Conservation (phyloP, 139 green algal genomes). For the Closterium sp. region DNA sequence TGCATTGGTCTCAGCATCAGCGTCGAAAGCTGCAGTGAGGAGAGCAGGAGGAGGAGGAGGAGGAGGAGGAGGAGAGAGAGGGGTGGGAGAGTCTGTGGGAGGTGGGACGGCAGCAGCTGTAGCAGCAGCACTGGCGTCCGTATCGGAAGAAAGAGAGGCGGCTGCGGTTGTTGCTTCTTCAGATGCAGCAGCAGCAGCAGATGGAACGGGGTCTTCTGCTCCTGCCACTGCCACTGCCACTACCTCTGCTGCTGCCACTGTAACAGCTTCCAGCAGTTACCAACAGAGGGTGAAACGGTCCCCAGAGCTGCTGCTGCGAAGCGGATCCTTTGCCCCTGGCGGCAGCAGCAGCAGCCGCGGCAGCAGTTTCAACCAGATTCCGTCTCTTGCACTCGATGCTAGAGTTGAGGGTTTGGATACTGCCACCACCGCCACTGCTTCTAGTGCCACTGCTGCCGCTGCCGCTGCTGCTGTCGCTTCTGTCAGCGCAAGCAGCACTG, state of each 20-base stretch:
- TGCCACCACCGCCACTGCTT: neutral
- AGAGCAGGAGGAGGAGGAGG: neutral
- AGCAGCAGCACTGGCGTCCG: neutral
- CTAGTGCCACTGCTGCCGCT: neutral
- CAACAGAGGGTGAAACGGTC: neutral
- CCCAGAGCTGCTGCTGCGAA: neutral
- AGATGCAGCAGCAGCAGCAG: no score
- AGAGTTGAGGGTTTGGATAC: neutral
- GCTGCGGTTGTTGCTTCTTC: neutral
- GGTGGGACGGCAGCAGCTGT: neutral
- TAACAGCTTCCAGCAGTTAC: neutral
- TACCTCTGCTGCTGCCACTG: neutral
- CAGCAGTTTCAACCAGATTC: neutral
- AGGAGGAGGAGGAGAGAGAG: neutral
- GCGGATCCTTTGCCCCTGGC: neutral
- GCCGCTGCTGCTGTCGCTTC: no score
- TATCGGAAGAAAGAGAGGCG: neutral
- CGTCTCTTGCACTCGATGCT: neutral
- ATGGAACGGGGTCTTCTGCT: no score
- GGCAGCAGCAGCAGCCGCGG: neutral
- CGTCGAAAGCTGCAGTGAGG: neutral
- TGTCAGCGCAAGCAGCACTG: neutral
- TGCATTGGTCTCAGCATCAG: neutral
- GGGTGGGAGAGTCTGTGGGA: neutral
- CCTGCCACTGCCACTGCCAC: no score